Base-by-base conservation (phyloP, 129 eudicot species). In the Saposhnikovia divaricata region DNA sequence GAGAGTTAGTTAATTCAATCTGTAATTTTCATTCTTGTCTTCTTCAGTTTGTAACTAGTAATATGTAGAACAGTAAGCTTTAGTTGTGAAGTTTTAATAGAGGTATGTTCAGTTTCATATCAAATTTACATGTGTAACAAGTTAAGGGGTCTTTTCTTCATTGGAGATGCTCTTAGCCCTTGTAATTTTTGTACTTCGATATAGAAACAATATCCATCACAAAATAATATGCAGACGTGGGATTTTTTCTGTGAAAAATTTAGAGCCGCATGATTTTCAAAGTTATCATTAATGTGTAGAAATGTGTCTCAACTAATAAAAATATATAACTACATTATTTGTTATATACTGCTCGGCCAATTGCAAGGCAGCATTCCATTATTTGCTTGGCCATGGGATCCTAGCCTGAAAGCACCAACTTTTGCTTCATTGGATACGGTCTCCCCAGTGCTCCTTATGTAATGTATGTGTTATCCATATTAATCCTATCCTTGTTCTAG, bases 391-490 rank as follows among this genome's bases (percentile, higher is more conserved):
- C 14, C 34, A 68, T 82, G 85, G 81, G 77, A 70, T 82, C 85
- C 85, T 76, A 77, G 57, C 44, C 55, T 46, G 81, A 82, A 77
- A 69, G 70, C 85, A 77, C 81, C 57, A 34, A 82, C 71, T 27
- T 51, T 44, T 34, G 28, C 6, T 27, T 69, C 5, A 43, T 47
- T 46, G 14, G 11, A n/a, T 23, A 27, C 39, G 63, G 83, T 75
- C 79, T 65, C 80, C 84, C 66, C 0, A 78, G 73, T 78, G 80
- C 74, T 63, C 31, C 34, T 78, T 72, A 18, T 72, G 69, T 66
- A 12, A 21, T 66, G 46, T 61, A 76, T 44, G 38, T 73, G 53
- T 61, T 78, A 42, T 78, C 47, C 38, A 63, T 23, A 61, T n/a
- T 57, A 59, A 78, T 9, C 27, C 14, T 7, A 55, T 43, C 34